Evolutionary conservation across 2,329 filamentous ascomycete genomes (phyloP), one percentile per base, ranked within the genome.

Genomic region (Paraphoma sp.): DNA sequence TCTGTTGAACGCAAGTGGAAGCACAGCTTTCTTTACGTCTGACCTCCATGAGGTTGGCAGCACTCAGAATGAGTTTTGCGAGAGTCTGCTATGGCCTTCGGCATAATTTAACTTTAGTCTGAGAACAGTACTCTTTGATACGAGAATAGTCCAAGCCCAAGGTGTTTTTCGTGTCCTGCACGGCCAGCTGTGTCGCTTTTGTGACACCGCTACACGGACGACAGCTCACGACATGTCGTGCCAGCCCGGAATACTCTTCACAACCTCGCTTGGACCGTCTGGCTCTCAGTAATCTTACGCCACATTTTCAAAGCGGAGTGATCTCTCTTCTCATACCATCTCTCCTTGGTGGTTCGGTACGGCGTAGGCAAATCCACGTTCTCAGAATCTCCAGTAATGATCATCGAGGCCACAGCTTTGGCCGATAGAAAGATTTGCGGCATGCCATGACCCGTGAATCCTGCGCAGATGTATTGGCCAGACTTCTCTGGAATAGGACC

Each of bases 401-500:
- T 45, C 59, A 62, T 62, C 11, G 47, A 49, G 23, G 76, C 76
- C 3, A 82, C 12, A 0, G 72, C 80, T 59, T 79, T 77, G 6
- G 73, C 75, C 0, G 76, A 68, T 0, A 82, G 40, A n/a, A 60
- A 63, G 1, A 63, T 53, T 29, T 60, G 52, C 11, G 63, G 60
- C 64, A 67, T 67, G 14, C 64, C 64, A 41, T 65, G 62, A 8
- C 64, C 64, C 6, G 50, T 64, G 50, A 64, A 67, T 1, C 64
- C 64, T 6, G 59, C 64, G n/a, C 57, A 56, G 6, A 67, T 54
- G 48, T 60, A 67, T 31, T 61, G 56, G 16, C 57, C 57, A 2
- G 47, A 30, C 28, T 46, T 55, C 2, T 43, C 59, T 9, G 47
- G 55, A 18, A 56, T 52, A 18, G 57, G 44, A 0, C 57, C 62